phyloP scores from a whole-genome alignment of 495 filamentous ascomycete genomes.

The Cryomyces minteri region DNA sequence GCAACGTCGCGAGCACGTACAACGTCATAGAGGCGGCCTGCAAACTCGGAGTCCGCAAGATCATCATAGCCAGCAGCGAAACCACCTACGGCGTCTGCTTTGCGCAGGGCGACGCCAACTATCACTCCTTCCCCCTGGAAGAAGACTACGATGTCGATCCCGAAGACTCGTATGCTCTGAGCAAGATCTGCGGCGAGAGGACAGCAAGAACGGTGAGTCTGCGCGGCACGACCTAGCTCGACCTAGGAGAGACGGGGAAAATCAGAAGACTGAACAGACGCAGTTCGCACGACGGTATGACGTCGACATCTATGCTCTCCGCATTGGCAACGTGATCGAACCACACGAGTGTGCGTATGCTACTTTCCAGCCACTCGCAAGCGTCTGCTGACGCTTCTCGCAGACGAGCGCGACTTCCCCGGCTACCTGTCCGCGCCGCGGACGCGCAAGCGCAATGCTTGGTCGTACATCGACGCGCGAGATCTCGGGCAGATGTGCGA shows the following conservation, averaged over 20 bases:
- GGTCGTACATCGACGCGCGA: conserved; percentile 40
- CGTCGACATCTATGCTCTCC: conserved; percentile 37
- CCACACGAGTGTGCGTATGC: too few relatives aligned
- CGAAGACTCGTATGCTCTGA: conserved; percentile 39
- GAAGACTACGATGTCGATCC: conserved; percentile 34
- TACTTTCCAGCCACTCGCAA: too few relatives aligned
- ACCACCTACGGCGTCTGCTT: conserved; percentile 42
- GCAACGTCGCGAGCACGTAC: conserved; percentile 32
- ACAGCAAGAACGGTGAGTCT: conserved; percentile 33
- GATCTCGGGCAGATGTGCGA: conserved; percentile 43
- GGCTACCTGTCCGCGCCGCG: conserved; percentile 28
- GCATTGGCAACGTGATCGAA: conserved; percentile 38
- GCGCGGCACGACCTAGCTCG: too few relatives aligned
- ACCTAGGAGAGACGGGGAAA: too few relatives aligned
- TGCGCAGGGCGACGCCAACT: conserved; percentile 35
- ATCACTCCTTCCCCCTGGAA: conserved; percentile 34
- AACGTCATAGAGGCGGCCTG: conserved; percentile 45
- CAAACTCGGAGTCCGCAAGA: conserved; percentile 39
- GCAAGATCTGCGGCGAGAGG: conserved; percentile 38
- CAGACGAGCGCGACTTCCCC: conserved; percentile 29
- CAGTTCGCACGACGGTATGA: conserved; percentile 34
- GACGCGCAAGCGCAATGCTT: conserved; percentile 33
- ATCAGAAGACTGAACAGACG: too few relatives aligned
- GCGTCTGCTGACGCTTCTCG: too few relatives aligned
- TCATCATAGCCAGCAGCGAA: conserved; percentile 37